Percentiles rank a stretch among this genome's conserved stretches.
Evolutionary conservation across 2,329 filamentous ascomycete species (phyloP).

Genomic region (Fusarium tanahbumbuense): DNA sequence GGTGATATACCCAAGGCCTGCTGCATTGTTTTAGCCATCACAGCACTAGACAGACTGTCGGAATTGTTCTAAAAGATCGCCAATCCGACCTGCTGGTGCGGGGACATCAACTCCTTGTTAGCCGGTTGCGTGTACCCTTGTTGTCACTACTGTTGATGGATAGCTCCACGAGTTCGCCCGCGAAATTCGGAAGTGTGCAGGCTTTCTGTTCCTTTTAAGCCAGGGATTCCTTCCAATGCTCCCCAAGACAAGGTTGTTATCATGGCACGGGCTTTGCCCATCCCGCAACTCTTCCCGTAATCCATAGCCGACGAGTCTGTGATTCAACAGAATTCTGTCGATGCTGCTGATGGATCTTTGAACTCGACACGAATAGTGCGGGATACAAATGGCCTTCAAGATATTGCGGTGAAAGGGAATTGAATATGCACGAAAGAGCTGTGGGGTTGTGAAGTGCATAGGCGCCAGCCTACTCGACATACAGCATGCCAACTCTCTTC

Average conservation of each 20-base stretch:
- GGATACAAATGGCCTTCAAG: neutral
- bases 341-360: neutral
- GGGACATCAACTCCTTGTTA: constrained; percentile 29
- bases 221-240: constrained; percentile 37
- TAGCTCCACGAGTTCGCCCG: constrained; percentile 33
- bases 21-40: constrained; percentile 44
- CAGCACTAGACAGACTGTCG: constrained; percentile 47
- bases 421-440: neutral
- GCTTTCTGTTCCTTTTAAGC: constrained; percentile 30
- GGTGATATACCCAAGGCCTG: constrained; percentile 40
- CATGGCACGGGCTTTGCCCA: constrained; percentile 6
- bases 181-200: constrained; percentile 2
- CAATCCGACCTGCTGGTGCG: constrained; percentile 40
- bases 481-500: constrained; percentile 12
- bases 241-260: constrained; percentile 20
- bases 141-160: neutral
- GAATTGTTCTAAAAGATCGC: constrained; percentile 41
- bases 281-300: constrained; percentile 25
- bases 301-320: constrained; percentile 11
- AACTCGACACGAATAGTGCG: neutral
- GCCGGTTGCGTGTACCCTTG: constrained; percentile 28
- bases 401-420: neutral
- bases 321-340: neutral
- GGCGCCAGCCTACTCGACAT: constrained; percentile 37
- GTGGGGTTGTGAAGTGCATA: constrained; percentile 32